phyloP scores from a whole-genome alignment of 768 basidiomycete species.

The Phaeotremella skinneri region DNA sequence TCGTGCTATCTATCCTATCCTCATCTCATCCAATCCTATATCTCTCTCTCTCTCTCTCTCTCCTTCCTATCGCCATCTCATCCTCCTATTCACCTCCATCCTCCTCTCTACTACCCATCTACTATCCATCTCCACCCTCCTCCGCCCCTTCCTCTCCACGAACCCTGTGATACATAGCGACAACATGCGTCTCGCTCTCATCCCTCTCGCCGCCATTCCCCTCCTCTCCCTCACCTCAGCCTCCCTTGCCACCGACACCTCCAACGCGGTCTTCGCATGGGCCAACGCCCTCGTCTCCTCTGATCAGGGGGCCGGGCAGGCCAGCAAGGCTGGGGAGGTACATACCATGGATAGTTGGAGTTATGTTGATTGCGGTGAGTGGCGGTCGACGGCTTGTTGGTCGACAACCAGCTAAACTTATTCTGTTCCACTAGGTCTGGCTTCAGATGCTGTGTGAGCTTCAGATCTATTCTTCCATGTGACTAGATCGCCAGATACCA shows the following conservation, averaged over 20 bases:
- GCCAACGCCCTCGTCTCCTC: conserved; percentile 30
- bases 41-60: conserved; percentile 1
- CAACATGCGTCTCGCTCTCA: conserved; percentile 28
- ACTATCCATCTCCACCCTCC: neutral
- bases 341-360: conserved; percentile 60
- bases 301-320: conserved; percentile 13
- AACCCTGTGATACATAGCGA: neutral
- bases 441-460: conserved; percentile 44
- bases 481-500: neutral
- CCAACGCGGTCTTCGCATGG: conserved; percentile 23
- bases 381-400: conserved; percentile 5
- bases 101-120: neutral
- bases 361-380: conserved; percentile 72
- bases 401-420: conserved; percentile 4
- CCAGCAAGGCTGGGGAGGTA: conserved; percentile 44
- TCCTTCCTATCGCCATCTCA: too few species aligned
- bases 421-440: too few species aligned
- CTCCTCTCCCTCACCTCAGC: conserved; percentile 32
- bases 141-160: neutral
- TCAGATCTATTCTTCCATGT: neutral
- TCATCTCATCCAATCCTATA: conserved; percentile 7
- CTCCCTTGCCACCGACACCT: conserved; percentile 29
- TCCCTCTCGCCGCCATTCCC: conserved; percentile 20
- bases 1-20: neutral
- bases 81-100: conserved; percentile 1